These are phyloP conservation scores for Sugiyamaella xylanicola DNA, from an alignment of 1,139 yeast species.

Conservation along the genomic window DNA sequence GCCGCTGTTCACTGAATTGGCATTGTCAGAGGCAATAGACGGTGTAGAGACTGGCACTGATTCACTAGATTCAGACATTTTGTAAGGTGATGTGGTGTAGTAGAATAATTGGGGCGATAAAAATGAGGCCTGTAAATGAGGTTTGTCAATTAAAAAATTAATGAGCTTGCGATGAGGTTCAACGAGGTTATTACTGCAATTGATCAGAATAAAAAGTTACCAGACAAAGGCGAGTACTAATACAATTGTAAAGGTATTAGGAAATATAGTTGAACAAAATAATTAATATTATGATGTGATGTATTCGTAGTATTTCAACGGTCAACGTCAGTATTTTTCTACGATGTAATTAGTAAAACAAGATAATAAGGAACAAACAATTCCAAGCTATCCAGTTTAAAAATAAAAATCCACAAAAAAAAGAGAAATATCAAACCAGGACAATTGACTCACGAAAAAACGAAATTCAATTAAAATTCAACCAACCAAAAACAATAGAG, in stretches of 20 bases:
- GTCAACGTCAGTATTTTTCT: neutral
- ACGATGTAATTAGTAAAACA: neutral
- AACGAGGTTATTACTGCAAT: too few species aligned
- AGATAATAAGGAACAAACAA: neutral
- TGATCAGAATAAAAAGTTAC: too few species aligned
- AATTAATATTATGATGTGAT: neutral
- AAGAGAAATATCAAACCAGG: neutral
- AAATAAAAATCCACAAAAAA: neutral
- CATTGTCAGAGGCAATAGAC: neutral
- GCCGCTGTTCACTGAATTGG: slow-evolving; percentile 3
- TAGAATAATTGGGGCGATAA: neutral
- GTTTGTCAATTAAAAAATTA: neutral
- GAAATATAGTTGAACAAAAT: neutral
- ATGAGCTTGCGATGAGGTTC: too few species aligned
- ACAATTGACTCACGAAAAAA: neutral
- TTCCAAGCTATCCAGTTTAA: neutral
- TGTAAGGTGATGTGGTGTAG: neutral
- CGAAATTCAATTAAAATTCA: neutral
- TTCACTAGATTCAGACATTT: slow-evolving; percentile 11
- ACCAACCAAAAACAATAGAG: neutral
- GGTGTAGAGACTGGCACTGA: neutral
- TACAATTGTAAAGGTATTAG: neutral
- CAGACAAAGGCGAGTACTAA: neutral
- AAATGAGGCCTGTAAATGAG: neutral
- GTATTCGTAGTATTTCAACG: neutral